Percentiles rank a stretch among this genome's conserved stretches.
Evolutionary conservation across 305 asterid genomes (phyloP).

Genomic region (Withania somnifera): DNA sequence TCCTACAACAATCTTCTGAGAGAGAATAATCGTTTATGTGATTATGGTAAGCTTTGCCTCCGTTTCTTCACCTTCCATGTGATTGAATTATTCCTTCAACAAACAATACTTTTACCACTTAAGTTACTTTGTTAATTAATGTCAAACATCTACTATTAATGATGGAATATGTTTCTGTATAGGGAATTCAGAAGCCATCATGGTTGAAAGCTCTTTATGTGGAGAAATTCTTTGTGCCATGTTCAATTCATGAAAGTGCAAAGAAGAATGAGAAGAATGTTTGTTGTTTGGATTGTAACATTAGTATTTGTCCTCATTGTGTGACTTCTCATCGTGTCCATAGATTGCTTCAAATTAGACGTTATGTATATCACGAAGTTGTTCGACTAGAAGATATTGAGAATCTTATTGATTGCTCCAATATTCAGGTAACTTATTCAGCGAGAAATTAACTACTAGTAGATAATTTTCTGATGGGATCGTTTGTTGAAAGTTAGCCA

Average conservation of each 20-base stretch:
- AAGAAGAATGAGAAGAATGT: constrained; percentile 90
- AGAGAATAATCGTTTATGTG: not conserved
- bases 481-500: not conserved
- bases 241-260: constrained; percentile 60
- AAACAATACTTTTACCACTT: not conserved
- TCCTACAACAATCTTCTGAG: not conserved
- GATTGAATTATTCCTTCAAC: no score
- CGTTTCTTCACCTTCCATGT: no score
- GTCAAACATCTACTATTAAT: not conserved
- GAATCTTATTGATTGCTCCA: constrained; percentile 77
- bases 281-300: constrained; percentile 80
- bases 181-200: constrained; percentile 63
- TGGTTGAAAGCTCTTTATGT: constrained; percentile 71
- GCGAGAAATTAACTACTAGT: not conserved
- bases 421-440: constrained; percentile 51
- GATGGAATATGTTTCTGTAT: not conserved
- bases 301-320: constrained; percentile 85
- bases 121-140: not conserved
- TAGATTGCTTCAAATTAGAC: constrained; percentile 86
- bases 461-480: not conserved
- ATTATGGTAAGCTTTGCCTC: constrained; percentile 21
- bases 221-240: constrained; percentile 60
- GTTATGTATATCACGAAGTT: constrained; percentile 85
- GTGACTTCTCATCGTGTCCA: constrained; percentile 67
- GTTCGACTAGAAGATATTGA: constrained; percentile 84